phyloP scores from a whole-genome alignment of 2,329 filamentous ascomycete genomes.

The Hymenoscyphus occultus region DNA sequence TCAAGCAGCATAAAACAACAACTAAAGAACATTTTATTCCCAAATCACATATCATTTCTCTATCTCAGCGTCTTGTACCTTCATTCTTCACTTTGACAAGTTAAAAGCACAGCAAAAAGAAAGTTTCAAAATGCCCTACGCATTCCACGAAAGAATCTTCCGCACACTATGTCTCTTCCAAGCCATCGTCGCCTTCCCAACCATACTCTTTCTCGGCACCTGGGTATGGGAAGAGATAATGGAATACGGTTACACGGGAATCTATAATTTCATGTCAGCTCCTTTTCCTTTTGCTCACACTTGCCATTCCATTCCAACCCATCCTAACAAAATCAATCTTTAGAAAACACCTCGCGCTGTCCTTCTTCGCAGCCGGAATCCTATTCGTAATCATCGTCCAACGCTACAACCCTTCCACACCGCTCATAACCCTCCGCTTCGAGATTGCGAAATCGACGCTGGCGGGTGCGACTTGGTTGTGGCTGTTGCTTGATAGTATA shows the following conservation, averaged over 20 bases:
- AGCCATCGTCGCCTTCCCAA: constrained; percentile 22
- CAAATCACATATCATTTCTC: not conserved
- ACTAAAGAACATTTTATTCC: too few relatives aligned
- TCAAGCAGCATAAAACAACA: not conserved
- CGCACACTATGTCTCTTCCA: constrained; percentile 24
- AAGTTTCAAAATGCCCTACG: constrained; percentile 14
- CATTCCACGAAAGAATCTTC: constrained; percentile 21
- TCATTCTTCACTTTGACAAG: too few relatives aligned
- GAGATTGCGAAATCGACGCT: constrained; percentile 23
- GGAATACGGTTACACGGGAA: not conserved
- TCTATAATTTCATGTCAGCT: constrained; percentile 21
- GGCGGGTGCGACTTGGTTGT: constrained; percentile 25
- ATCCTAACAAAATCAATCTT: not conserved
- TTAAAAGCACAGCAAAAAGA: too few relatives aligned
- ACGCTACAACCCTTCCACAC: constrained; percentile 14
- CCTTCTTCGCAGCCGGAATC: constrained; percentile 22
- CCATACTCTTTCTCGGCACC: constrained; percentile 16
- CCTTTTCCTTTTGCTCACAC: not conserved
- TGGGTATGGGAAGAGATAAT: constrained; percentile 10
- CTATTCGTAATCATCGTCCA: constrained; percentile 26
- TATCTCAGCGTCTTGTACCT: too few relatives aligned
- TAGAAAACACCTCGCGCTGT: constrained; percentile 18
- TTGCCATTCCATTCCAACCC: not conserved
- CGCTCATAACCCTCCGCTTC: constrained; percentile 15
- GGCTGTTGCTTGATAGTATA: constrained; percentile 25